Evolutionary conservation across 2,329 filamentous ascomycete genomes (phyloP).

Genomic region (Hypocrella siamensis): DNA sequence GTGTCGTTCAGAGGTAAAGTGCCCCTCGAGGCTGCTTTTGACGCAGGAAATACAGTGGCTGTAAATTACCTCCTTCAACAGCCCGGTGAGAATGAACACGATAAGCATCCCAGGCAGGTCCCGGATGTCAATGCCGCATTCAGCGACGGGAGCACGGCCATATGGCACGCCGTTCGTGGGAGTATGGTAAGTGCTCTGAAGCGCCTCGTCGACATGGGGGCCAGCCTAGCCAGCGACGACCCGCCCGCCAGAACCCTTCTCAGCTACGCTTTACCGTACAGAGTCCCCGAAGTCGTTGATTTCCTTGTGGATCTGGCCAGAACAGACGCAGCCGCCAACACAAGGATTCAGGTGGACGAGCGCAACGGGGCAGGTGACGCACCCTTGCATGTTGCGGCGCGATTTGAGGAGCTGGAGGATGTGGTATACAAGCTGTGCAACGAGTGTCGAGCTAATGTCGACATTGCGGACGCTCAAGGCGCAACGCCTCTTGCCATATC

Average conservation of each 20-base stretch:
- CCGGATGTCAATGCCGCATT: no score
- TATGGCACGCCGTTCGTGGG: background rate
- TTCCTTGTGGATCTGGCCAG: background rate
- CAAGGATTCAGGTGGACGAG: background rate
- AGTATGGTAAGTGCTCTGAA: background rate
- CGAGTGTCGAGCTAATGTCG: background rate
- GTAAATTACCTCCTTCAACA: no score
- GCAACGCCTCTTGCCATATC: background rate
- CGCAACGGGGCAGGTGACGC: background rate
- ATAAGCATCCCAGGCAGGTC: no score
- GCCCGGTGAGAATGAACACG: no score
- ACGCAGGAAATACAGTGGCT: no score
- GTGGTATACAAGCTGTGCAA: background rate
- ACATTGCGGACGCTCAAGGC: background rate
- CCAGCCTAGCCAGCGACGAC: background rate
- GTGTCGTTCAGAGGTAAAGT: no score
- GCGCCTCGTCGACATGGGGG: background rate
- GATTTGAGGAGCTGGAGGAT: background rate
- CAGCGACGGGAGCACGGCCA: background rate
- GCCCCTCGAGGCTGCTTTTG: no score
- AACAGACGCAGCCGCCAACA: background rate
- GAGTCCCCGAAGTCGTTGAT: background rate
- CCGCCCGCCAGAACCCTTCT: background rate
- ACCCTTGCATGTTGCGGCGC: background rate
- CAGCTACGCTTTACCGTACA: background rate